phyloP scores from a whole-genome alignment of 805 yeast genomes.

The Jamesozyma piceae region DNA sequence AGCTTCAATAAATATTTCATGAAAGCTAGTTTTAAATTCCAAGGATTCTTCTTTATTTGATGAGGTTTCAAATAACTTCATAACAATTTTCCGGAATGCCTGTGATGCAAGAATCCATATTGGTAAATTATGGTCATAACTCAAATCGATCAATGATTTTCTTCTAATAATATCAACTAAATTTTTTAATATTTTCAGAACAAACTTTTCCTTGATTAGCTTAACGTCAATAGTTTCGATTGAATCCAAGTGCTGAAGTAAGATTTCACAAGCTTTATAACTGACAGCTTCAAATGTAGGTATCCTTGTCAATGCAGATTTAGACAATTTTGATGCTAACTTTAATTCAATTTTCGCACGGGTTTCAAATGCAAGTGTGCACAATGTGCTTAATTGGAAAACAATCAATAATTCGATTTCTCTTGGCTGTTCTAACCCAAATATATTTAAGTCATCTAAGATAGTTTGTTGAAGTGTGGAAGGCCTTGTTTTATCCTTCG shows the following conservation, averaged over 20 bases:
- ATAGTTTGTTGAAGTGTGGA: conserved; percentile 58
- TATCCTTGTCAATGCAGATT: conserved; percentile 32
- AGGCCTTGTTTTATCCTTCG: conserved; percentile 44
- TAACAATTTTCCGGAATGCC: conserved; percentile 32
- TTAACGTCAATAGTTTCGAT: conserved; percentile 28
- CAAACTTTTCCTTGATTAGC: conserved; percentile 35
- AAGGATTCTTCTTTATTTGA: conserved; percentile 3
- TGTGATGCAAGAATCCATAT: conserved; percentile 48
- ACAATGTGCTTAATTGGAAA: conserved; percentile 44
- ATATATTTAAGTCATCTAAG: conserved; percentile 37
- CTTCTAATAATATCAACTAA: conserved; percentile 44
- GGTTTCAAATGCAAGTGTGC: conserved; percentile 53
- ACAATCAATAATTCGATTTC: conserved; percentile 39
- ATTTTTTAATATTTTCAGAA: conserved; percentile 39
- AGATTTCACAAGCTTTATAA: conserved; percentile 35
- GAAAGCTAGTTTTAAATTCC: conserved; percentile 8
- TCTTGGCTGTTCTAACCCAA: conserved; percentile 25
- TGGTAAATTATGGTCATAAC: conserved; percentile 17
- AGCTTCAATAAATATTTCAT: conserved; percentile 26
- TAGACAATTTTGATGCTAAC: conserved; percentile 33
- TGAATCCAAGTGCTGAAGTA: conserved; percentile 33
- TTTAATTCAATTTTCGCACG: conserved; percentile 49
- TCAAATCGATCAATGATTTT: conserved; percentile 30
- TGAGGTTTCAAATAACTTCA: conserved; percentile 12
- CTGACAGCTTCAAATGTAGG: conserved; percentile 61